Percentiles rank a stretch among this genome's conserved stretches.
Evolutionary conservation across 345 rosid species (phyloP).

Genomic region (Boechera divaricarpa): DNA sequence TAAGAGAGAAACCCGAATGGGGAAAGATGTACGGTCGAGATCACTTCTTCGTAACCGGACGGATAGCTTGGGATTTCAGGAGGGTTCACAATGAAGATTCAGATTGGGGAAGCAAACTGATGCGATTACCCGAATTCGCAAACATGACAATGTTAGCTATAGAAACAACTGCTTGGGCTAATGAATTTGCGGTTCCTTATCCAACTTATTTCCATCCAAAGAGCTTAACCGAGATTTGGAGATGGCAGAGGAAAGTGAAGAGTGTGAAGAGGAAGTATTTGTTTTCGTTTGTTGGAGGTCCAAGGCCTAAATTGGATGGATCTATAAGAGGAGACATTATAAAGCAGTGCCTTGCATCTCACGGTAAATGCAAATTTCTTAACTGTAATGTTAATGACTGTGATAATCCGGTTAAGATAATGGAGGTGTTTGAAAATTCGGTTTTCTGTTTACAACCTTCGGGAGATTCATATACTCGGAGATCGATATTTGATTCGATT

Average conservation of each 20-base stretch:
- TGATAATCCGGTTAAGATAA: conserved; percentile 51
- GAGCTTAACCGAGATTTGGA: conserved; percentile 35
- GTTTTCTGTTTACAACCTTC: conserved; percentile 63
- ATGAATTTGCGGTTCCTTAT: conserved; percentile 53
- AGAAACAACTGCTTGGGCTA: conserved; percentile 44
- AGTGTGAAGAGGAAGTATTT: conserved; percentile 39
- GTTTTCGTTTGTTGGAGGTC: conserved; percentile 53
- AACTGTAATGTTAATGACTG: conserved; percentile 44
- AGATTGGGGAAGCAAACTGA: conserved; percentile 57
- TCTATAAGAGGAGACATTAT: conserved; percentile 56
- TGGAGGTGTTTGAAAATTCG: conserved; percentile 50
- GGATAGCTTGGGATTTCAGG: conserved; percentile 52
- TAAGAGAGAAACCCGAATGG: conserved; percentile 51
- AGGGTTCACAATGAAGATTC: conserved; percentile 34
- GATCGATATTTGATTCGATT: conserved; percentile 67
- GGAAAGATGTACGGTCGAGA: conserved; percentile 49
- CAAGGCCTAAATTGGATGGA: conserved; percentile 38
- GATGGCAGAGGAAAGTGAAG: conserved; percentile 51
- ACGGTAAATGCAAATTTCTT: conserved; percentile 47
- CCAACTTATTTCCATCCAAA: conserved; percentile 60
- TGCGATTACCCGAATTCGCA: conserved; percentile 40
- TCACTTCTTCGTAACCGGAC: conserved; percentile 56
- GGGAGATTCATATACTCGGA: conserved; percentile 65
- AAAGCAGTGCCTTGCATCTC: conserved; percentile 50
- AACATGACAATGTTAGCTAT: conserved; percentile 56